Conservation (phyloP, 345 rosid genomes). For the Melaleuca quinquenervia region DNA sequence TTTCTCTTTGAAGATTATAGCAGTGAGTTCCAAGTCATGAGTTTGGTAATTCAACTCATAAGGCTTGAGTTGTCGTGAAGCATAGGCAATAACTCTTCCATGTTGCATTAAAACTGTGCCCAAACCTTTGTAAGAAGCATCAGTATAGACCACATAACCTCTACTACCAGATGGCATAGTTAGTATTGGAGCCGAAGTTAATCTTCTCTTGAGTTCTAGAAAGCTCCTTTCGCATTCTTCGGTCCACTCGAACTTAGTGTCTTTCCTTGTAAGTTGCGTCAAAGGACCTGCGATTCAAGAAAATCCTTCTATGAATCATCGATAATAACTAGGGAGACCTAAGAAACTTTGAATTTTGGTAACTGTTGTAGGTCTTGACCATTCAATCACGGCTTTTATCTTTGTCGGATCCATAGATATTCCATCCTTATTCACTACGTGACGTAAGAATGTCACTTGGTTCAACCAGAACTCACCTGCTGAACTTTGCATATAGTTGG, state of each 20-base stretch:
- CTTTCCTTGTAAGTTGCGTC: neutral
- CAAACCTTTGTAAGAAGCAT: neutral
- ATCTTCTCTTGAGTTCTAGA: neutral
- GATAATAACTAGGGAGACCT: neutral
- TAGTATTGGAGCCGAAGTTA: neutral
- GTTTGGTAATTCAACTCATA: neutral
- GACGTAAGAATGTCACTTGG: neutral
- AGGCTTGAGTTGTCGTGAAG: neutral
- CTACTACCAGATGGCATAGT: neutral
- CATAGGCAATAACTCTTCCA: neutral
- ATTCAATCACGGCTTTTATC: neutral
- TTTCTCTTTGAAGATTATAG: neutral
- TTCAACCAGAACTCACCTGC: neutral
- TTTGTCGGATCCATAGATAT: neutral
- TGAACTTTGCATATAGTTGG: neutral
- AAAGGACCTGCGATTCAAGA: neutral
- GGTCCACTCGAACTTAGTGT: neutral
- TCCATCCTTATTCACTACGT: neutral
- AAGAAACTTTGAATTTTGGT: neutral
- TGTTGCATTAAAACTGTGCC: neutral
- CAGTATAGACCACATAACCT: neutral
- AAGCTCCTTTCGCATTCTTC: neutral
- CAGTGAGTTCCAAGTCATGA: neutral
- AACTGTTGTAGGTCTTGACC: conserved; percentile 25
- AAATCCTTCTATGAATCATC: neutral